Evolutionary conservation across 2,329 filamentous ascomycete genomes (phyloP).

Genomic region (Apiospora malaysiana): DNA sequence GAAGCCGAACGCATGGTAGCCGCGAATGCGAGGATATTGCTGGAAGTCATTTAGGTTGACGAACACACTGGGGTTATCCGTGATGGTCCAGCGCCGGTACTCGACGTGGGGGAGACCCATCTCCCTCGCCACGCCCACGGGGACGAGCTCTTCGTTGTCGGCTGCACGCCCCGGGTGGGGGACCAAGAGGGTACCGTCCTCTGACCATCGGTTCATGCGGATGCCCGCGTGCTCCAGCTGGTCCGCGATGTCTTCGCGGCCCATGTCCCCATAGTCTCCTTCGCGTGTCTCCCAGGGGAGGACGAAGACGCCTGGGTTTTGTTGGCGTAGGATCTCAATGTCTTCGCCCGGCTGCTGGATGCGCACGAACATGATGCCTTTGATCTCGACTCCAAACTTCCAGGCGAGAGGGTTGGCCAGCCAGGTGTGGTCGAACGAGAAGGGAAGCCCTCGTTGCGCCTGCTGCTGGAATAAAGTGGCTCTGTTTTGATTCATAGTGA

Average conservation of each 20-base stretch:
- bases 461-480: neutral
- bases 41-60: neutral
- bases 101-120: neutral
- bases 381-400: constrained; percentile 6
- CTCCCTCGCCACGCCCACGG: neutral
- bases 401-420: neutral
- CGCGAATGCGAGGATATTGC: neutral
- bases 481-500: neutral
- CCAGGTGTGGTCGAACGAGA: accelerated
- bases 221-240: neutral
- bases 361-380: neutral
- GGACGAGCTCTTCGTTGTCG: neutral
- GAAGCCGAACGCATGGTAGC: neutral
- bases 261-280: neutral
- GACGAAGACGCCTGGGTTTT: neutral
- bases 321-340: neutral
- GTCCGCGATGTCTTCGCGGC: neutral
- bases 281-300: neutral
- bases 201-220: neutral
- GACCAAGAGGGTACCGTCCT: neutral
- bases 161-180: neutral
- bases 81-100: neutral
- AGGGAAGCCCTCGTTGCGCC: neutral
- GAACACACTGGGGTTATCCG: neutral
- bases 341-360: neutral